Percentiles rank a stretch among this genome's conserved stretches.
Evolutionary conservation across 257 asterid species (phyloP).

Genomic region (Jacaranda mimosifolia): DNA sequence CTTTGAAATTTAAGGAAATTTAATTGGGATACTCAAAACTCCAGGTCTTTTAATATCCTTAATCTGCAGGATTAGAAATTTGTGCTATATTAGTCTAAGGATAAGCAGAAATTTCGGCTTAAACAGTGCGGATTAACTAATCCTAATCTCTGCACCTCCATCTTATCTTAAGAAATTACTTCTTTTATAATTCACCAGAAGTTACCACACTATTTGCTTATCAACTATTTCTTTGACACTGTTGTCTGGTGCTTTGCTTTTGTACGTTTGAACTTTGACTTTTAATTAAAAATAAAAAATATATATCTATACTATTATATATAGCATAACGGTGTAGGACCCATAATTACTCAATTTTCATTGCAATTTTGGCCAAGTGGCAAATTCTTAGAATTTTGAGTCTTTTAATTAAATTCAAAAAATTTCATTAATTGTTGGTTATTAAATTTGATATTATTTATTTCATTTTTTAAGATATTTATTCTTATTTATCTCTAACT

Average conservation of each 20-base stretch:
- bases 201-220: background rate
- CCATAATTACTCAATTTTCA: too few relatives aligned
- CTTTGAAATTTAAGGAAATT: background rate
- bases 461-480: too few relatives aligned
- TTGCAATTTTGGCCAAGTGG: too few relatives aligned
- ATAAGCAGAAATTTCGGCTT: background rate
- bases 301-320: too few relatives aligned
- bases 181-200: background rate
- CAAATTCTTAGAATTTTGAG: too few relatives aligned
- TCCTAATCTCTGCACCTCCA: background rate
- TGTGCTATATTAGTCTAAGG: background rate
- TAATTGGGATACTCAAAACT: background rate
- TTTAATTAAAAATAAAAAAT: too few relatives aligned
- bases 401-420: too few relatives aligned
- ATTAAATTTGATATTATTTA: too few relatives aligned
- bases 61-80: background rate
- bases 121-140: background rate
- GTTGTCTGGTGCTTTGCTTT: background rate
- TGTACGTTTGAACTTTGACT: background rate
- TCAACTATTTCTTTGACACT: background rate
- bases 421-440: too few relatives aligned
- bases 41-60: too few relatives aligned
- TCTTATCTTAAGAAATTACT: background rate
- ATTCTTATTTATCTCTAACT: too few relatives aligned
- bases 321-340: too few relatives aligned